Evolutionary conservation across 192 early-diverging fungal genomes (phyloP), one percentile per base, ranked within the genome.

Genomic region (Podila verticillata): DNA sequence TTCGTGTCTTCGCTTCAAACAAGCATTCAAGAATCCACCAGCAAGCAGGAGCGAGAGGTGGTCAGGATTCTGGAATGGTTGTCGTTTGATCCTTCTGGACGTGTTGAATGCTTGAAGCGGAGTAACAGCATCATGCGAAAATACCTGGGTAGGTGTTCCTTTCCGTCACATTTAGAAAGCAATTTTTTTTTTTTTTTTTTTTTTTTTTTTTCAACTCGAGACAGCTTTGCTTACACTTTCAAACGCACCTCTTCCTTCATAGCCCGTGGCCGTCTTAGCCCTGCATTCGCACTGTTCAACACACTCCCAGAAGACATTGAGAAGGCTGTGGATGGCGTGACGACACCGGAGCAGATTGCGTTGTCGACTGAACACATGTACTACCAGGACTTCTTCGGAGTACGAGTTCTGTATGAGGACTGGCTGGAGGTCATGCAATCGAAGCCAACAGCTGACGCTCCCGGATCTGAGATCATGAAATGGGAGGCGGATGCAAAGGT

Each of bases 41-140:
- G 65, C 8, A 56, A 22, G 7, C 36, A 64, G 26, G 77, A 68
- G 56, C 47, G 32, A 4, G 44, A 36, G 17, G n/a, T 59, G 24
- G 67, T 68, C 39, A 61, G 56, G 17, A 58, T 70, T 3, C 15
- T 80, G 47, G 77, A 80, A 32, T 80, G 77, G 77, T 57, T 80
- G 20, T 39, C 77, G 2, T 80, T 80, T 26, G 65, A 72, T 8
- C 3, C 35, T 3, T 29, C 39, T 28, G 39, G 31, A 10, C 5
- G 8, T 19, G n/a, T 7, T 5, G 28, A 24, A 34, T 31, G 62
- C 22, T 24, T 39, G n/a, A 48, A 22, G 44, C 10, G 31, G 7
- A 24, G 13, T 36, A 34, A 24, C 12, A 57, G 15, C 36, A 26
- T 51, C 34, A 13, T 24, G 48, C 22, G 15, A 12, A 54, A 54